phyloP scores from a whole-genome alignment of 495 filamentous ascomycete genomes.

The Aspergillus ellipticus region DNA sequence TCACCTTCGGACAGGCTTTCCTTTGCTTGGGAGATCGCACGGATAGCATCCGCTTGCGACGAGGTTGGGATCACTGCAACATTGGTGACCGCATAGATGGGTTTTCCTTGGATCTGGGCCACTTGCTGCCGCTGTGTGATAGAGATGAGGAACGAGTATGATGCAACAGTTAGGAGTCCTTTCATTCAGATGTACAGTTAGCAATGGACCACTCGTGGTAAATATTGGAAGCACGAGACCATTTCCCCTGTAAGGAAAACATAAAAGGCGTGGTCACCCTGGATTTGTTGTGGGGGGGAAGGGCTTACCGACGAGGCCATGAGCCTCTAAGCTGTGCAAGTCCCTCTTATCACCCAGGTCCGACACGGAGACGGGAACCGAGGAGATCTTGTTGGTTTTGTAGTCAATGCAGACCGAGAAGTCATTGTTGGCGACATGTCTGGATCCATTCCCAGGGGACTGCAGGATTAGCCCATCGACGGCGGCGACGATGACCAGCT shows the following conservation, averaged over 20 bases:
- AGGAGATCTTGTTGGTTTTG: slow-evolving; percentile 57
- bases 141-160: slow-evolving; percentile 73
- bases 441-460: slow-evolving; percentile 53
- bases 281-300: not conserved
- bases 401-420: slow-evolving; percentile 67
- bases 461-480: slow-evolving; percentile 85
- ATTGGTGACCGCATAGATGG: slow-evolving; percentile 80
- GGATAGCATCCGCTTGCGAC: slow-evolving; percentile 67
- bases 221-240: not conserved
- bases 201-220: not conserved
- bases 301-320: slow-evolving; percentile 78
- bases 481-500: slow-evolving; percentile 75
- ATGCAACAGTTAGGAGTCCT: slow-evolving; percentile 74
- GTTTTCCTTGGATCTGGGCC: slow-evolving; percentile 74
- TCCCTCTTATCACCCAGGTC: slow-evolving; percentile 35
- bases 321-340: slow-evolving; percentile 57
- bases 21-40: slow-evolving; percentile 63
- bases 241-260: not conserved
- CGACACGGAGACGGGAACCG: slow-evolving; percentile 33
- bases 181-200: slow-evolving; percentile 2
- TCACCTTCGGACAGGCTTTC: slow-evolving; percentile 35
- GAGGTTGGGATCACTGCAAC: slow-evolving; percentile 83
- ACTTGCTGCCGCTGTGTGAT: slow-evolving; percentile 84
- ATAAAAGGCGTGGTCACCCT: not conserved
- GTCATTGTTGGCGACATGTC: slow-evolving; percentile 38